Conservation (phyloP, 2,329 filamentous ascomycete species). For the Alternaria viburni region DNA sequence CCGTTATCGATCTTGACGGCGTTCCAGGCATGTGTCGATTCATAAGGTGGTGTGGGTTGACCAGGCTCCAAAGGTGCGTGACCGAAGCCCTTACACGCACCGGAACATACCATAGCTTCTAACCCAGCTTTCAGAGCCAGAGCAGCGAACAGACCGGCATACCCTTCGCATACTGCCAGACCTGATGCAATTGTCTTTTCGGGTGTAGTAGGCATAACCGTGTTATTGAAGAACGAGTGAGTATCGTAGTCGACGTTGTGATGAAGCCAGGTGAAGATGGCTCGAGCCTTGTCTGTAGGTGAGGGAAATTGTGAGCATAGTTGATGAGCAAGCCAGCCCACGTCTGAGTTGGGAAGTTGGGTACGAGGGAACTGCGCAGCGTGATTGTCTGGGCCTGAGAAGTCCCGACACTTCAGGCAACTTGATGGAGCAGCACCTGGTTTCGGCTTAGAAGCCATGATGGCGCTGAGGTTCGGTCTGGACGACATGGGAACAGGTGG, state of each 20-base stretch:
- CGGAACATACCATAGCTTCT: constrained; percentile 74
- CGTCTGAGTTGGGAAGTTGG: constrained; percentile 70
- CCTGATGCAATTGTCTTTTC: constrained; percentile 77
- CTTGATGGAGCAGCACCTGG: constrained; percentile 23
- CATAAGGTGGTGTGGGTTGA: constrained; percentile 67
- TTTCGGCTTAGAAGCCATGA: constrained; percentile 55
- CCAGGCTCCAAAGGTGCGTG: constrained; percentile 68
- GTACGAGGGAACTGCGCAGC: constrained; percentile 77
- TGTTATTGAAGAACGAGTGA: constrained; percentile 76
- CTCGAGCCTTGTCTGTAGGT: constrained; percentile 86
- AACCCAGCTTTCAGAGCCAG: constrained; percentile 82
- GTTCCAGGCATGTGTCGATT: constrained; percentile 86
- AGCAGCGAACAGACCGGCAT: constrained; percentile 80
- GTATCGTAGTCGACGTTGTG: constrained; percentile 90
- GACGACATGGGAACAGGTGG: constrained; percentile 63
- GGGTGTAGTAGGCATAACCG: constrained; percentile 70
- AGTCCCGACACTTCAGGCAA: constrained; percentile 87
- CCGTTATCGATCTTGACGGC: constrained; percentile 85
- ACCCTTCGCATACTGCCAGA: constrained; percentile 89
- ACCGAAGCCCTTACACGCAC: constrained; percentile 87
- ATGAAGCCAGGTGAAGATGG: constrained; percentile 94
- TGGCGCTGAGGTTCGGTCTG: constrained; percentile 63
- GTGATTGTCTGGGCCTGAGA: constrained; percentile 78
- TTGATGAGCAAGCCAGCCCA: constrained; percentile 77
- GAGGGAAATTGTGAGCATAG: constrained; percentile 82